A percentile compares a stretch with the other conserved stretches of the same genome.
Evolutionary conservation across 129 eudicot genomes (phyloP).

Genomic region (Lactuca saligna): DNA sequence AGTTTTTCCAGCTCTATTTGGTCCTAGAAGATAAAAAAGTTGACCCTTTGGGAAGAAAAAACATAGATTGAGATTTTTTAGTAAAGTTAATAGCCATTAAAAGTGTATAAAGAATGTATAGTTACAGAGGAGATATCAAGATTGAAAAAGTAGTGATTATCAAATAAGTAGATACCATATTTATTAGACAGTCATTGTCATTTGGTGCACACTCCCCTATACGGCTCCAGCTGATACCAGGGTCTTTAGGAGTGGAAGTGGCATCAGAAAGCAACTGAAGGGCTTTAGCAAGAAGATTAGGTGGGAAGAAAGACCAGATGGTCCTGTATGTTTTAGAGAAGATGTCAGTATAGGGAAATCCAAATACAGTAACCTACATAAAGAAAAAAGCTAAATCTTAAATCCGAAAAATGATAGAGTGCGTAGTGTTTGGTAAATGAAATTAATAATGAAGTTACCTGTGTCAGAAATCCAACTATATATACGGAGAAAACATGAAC

Average conservation of each 20-base stretch:
- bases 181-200: slow-evolving; percentile 60
- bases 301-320: slow-evolving; percentile 45
- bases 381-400: neutral
- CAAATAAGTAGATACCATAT: slow-evolving; percentile 50
- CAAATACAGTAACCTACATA: slow-evolving; percentile 74
- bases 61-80: slow-evolving; percentile 15
- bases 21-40: rapidly evolving
- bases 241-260: slow-evolving; percentile 67
- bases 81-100: neutral
- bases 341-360: slow-evolving; percentile 69
- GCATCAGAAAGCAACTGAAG: slow-evolving; percentile 73
- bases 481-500: slow-evolving; percentile 58
- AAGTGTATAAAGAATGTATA: neutral
- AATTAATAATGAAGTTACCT: neutral
- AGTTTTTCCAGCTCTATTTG: too few species aligned
- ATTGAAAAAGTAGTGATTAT: neutral
- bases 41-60: neutral
- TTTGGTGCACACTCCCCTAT: slow-evolving; percentile 58
- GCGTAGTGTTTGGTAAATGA: slow-evolving; percentile 8
- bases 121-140: neutral
- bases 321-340: slow-evolving; percentile 48
- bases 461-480: too few species aligned
- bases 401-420: slow-evolving; percentile 19
- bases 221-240: slow-evolving; percentile 80
- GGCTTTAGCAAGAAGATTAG: slow-evolving; percentile 45